Evolutionary conservation across 2,329 filamentous ascomycete genomes (phyloP).

Genomic region (Claviceps humidiphila): DNA sequence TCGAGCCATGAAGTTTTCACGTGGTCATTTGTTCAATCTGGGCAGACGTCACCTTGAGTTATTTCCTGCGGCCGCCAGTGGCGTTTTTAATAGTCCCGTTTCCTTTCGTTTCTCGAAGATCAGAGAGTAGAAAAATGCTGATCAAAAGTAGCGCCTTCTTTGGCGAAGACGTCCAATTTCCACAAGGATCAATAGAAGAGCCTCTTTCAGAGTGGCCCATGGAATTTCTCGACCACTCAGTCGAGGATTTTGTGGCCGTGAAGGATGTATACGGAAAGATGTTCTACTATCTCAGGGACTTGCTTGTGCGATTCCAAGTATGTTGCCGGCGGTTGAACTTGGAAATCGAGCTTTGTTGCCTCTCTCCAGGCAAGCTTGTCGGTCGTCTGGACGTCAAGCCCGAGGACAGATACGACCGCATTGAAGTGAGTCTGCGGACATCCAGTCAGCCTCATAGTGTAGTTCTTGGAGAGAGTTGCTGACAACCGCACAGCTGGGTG

Average conservation of each 20-base stretch:
- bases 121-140: not conserved
- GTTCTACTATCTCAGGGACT: constrained; percentile 14
- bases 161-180: not conserved
- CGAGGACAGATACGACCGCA: constrained; percentile 7
- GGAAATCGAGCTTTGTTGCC: not conserved
- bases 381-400: not conserved
- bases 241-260: constrained; percentile 4
- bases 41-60: no score
- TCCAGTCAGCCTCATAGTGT: no score
- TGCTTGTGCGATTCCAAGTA: constrained; percentile 12
- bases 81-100: no score
- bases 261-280: constrained; percentile 18
- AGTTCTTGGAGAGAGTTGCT: not conserved
- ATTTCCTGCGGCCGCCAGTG: no score
- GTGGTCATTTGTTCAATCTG: no score
- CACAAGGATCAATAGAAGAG: constrained; percentile 8
- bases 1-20: no score
- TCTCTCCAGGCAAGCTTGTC: not conserved
- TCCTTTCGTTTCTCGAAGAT: no score
- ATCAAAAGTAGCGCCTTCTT: constrained; percentile 2
- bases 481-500: constrained; percentile 8
- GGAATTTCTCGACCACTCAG: constrained; percentile 10
- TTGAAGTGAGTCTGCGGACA: constrained; percentile 6
- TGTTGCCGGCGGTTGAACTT: not conserved
- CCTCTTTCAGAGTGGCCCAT: constrained; percentile 17